Percentiles rank a stretch among this genome's conserved stretches.
Conservation (phyloP, 108 stramenopile species). For the Mayamaea pseudoterrestris region DNA sequence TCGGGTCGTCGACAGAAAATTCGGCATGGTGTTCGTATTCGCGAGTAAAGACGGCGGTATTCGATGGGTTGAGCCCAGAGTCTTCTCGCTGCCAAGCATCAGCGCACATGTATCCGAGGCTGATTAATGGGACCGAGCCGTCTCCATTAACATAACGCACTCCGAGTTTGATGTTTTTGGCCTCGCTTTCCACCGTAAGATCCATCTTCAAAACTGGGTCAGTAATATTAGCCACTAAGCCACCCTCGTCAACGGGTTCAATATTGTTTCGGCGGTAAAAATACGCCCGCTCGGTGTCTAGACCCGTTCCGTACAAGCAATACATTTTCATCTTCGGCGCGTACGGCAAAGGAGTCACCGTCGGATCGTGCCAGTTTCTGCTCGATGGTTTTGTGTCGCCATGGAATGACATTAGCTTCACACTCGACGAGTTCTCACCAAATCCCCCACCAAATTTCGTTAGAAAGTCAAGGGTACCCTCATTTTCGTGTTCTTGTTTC, state of each 20-base stretch:
- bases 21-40: slow-evolving; percentile 54
- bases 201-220: slow-evolving; percentile 60
- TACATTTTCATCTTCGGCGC: slow-evolving; percentile 78
- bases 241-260: slow-evolving; percentile 5
- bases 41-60: slow-evolving; percentile 39
- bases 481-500: slow-evolving; percentile 4
- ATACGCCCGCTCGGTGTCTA: slow-evolving; percentile 71
- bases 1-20: slow-evolving; percentile 45
- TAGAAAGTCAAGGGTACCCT: slow-evolving; percentile 33
- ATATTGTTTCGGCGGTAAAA: slow-evolving; percentile 56
- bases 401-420: slow-evolving; percentile 19
- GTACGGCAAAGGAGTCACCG: slow-evolving; percentile 54
- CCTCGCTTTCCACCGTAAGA: slow-evolving; percentile 31
- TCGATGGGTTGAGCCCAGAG: slow-evolving; percentile 54
- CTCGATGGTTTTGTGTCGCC: slow-evolving; percentile 18
- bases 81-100: slow-evolving; percentile 44
- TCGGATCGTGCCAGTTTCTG: slow-evolving; percentile 61
- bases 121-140: slow-evolving; percentile 70
- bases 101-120: slow-evolving; percentile 75
- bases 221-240: slow-evolving; percentile 3
- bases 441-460: slow-evolving; percentile 48
- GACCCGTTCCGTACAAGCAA: slow-evolving; percentile 77
- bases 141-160: slow-evolving; percentile 67
- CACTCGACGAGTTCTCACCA: slow-evolving; percentile 17
- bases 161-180: slow-evolving; percentile 38